Conservation (phyloP, 495 filamentous ascomycete genomes). For the Hypoxylon perforatum region DNA sequence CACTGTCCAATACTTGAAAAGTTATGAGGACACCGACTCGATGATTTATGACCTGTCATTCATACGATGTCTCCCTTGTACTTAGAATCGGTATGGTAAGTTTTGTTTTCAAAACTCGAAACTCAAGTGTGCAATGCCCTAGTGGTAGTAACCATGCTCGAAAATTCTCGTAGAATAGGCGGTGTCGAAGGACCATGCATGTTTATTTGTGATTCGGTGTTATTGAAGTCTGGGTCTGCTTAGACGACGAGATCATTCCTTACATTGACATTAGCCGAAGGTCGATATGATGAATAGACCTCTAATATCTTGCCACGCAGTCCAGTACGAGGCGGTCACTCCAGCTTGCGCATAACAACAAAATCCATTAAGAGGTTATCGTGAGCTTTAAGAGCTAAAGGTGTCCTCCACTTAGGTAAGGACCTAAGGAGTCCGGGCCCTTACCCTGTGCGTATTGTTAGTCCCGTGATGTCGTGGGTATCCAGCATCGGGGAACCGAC, state of each 20-base stretch:
- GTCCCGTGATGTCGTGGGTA: conserved; percentile 37
- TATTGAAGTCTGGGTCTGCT: neutral
- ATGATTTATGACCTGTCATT: conserved; percentile 11
- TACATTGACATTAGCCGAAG: neutral
- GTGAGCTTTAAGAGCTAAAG: conserved; percentile 6
- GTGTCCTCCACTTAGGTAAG: conserved; percentile 19
- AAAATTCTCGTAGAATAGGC: neutral
- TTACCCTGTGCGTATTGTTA: neutral
- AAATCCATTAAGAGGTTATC: neutral
- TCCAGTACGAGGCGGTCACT: conserved; percentile 22
- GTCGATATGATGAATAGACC: conserved; percentile 6
- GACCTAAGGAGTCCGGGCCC: conserved; percentile 6
- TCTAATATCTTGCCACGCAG: conserved; percentile 38
- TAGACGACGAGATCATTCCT: conserved; percentile 4
- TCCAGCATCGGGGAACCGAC: conserved; percentile 34
- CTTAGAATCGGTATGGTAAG: neutral
- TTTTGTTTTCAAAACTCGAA: conserved; percentile 6
- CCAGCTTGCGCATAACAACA: conserved; percentile 8
- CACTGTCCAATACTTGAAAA: conserved; percentile 11
- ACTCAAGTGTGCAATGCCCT: conserved; percentile 1
- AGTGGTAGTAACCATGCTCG: neutral
- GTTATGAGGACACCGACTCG: conserved; percentile 1
- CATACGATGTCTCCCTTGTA: conserved; percentile 1
- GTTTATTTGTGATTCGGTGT: neutral
- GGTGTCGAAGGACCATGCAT: conserved; percentile 1